Percentiles rank a stretch among this genome's conserved stretches.
Evolutionary conservation across 495 filamentous ascomycete genomes (phyloP).

Genomic region (Podospora conica): DNA sequence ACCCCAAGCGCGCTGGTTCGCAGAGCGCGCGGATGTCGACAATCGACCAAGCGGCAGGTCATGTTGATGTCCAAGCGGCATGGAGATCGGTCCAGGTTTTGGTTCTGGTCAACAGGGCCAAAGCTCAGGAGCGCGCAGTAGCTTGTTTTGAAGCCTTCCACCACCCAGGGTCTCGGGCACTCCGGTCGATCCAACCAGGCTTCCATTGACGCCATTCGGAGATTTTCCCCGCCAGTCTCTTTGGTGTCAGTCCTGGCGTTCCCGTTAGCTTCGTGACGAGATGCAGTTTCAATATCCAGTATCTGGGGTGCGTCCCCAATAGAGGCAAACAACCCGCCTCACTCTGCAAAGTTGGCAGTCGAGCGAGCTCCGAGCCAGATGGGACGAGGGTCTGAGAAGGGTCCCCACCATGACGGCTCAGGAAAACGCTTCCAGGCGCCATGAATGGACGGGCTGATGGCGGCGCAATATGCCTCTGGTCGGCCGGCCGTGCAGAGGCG

Average conservation of each 20-base stretch:
- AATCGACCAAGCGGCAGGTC: constrained; percentile 12
- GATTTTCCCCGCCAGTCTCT: constrained; percentile 9
- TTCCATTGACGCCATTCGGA: constrained; percentile 15
- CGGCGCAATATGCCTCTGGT: constrained; percentile 4
- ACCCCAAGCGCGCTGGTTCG: constrained; percentile 16
- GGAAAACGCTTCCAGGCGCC: neutral
- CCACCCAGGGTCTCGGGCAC: constrained; percentile 21
- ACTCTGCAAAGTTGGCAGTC: neutral
- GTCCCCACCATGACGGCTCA: neutral
- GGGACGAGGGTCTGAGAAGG: neutral
- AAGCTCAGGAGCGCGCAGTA: neutral
- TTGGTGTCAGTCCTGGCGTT: neutral
- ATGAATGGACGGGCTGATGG: constrained; percentile 7
- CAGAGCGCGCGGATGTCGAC: constrained; percentile 14
- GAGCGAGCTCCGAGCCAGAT: neutral
- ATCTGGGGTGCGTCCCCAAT: constrained; percentile 2
- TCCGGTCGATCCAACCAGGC: neutral
- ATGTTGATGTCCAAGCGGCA: constrained; percentile 23
- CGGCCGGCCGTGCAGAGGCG: constrained; percentile 2
- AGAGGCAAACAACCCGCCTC: neutral
- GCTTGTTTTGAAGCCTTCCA: neutral
- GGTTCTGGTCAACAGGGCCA: neutral
- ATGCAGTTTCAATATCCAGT: constrained; percentile 2
- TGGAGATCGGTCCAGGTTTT: neutral
- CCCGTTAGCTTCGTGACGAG: neutral